A percentile compares a stretch with the other conserved stretches of the same genome.
Evolutionary conservation across 2,329 filamentous ascomycete genomes (phyloP).

Genomic region (Ophiostoma piceae): DNA sequence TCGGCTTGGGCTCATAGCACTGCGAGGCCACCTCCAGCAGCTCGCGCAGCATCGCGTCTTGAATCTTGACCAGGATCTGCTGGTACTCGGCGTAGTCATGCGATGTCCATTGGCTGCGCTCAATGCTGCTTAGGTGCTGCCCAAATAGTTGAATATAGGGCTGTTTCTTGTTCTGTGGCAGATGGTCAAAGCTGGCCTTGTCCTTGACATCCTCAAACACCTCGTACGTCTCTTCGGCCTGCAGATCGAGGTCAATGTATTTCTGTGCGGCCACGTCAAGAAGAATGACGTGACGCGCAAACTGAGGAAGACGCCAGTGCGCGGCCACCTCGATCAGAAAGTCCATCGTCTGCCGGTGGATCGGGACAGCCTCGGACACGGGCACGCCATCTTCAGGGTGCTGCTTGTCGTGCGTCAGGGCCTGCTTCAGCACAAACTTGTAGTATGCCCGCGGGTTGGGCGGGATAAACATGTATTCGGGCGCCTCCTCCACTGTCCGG

Average conservation of each 20-base stretch:
- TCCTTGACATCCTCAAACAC: conserved; percentile 79
- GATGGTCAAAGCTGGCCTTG: conserved; percentile 37
- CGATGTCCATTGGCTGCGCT: conserved; percentile 60
- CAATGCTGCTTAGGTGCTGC: conserved; percentile 51
- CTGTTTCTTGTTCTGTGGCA: conserved; percentile 59
- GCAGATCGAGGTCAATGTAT: conserved; percentile 76
- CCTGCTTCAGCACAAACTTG: conserved; percentile 72
- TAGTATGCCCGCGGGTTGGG: conserved; percentile 77
- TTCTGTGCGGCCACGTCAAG: conserved; percentile 81
- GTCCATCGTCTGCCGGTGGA: conserved; percentile 76
- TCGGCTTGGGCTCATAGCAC: conserved; percentile 85
- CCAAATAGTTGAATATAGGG: conserved; percentile 50
- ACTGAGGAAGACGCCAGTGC: conserved; percentile 84
- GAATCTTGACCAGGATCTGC: conserved; percentile 65
- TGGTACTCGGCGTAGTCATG: conserved; percentile 67
- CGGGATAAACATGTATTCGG: conserved; percentile 84
- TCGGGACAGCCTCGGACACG: conserved; percentile 35
- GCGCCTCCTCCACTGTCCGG: conserved; percentile 55
- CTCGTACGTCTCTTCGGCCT: conserved; percentile 73
- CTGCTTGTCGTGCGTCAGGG: conserved; percentile 58
- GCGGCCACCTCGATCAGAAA: conserved; percentile 78
- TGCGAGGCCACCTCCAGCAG: conserved; percentile 75
- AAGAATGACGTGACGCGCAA: conserved; percentile 71
- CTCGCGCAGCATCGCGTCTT: conserved; percentile 80
- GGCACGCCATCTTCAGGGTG: conserved; percentile 37